Conservation (phyloP, 805 yeast genomes). For the Metschnikowia henanensis region DNA sequence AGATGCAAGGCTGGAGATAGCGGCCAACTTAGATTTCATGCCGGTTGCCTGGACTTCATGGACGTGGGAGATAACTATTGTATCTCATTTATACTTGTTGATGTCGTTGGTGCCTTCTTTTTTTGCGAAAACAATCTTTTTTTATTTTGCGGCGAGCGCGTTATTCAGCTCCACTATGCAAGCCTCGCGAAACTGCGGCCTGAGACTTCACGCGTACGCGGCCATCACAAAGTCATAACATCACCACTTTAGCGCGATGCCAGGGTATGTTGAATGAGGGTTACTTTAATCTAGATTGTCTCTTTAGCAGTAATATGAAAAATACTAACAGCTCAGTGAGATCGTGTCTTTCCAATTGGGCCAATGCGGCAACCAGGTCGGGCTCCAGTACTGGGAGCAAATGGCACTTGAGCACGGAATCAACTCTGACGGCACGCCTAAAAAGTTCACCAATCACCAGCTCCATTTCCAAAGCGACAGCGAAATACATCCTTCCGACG, state of each 20-base stretch:
- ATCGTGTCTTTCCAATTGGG: slow-evolving; percentile 75
- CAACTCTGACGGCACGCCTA: slow-evolving; percentile 56
- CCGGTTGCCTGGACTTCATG: no score
- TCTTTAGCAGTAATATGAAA: background rate
- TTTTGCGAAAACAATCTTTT: no score
- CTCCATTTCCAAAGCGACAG: slow-evolving; percentile 17
- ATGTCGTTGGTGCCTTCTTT: no score
- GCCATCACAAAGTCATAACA: slow-evolving; percentile 6
- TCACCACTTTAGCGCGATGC: no score
- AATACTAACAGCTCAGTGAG: slow-evolving; percentile 46
- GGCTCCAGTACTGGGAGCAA: slow-evolving; percentile 90
- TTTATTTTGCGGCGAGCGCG: background rate
- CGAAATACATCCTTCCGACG: slow-evolving; percentile 5
- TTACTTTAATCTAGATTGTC: no score
- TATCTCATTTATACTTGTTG: no score
- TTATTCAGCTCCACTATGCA: background rate
- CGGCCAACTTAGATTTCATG: no score
- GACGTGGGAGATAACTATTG: no score
- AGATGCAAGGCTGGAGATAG: no score
- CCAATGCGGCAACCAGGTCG: slow-evolving; percentile 97
- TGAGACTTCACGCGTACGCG: slow-evolving; percentile 10
- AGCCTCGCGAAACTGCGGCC: background rate
- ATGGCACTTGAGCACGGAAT: slow-evolving; percentile 87
- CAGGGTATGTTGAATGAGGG: slow-evolving; percentile 34
- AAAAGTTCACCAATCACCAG: slow-evolving; percentile 33